Conservation (phyloP, 2,329 filamentous ascomycete species). For the Penicillium sp. region DNA sequence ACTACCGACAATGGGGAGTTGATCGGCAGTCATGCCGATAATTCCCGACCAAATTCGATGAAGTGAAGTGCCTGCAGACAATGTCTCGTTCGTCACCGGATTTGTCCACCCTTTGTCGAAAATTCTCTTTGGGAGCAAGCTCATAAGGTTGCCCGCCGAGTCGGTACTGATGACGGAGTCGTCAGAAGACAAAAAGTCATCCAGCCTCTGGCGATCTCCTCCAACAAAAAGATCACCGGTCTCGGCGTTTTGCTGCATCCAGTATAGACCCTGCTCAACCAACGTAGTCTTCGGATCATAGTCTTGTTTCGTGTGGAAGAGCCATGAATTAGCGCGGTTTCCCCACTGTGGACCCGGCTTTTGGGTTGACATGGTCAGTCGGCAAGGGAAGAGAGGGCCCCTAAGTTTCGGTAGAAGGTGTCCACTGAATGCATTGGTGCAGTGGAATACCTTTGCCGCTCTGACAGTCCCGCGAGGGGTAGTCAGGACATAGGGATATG, state of each 20-base stretch:
- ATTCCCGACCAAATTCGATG: constrained; percentile 39
- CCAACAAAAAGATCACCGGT: constrained; percentile 30
- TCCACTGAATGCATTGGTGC: not conserved
- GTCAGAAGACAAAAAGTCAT: constrained; percentile 23
- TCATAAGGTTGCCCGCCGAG: constrained; percentile 9
- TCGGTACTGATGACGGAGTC: constrained; percentile 18
- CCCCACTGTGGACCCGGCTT: constrained; percentile 23
- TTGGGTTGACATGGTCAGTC: constrained; percentile 47
- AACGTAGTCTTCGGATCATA: constrained; percentile 55
- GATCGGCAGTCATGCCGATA: constrained; percentile 35
- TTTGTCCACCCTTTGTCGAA: not conserved
- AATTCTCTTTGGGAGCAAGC: not conserved
- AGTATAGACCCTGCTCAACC: constrained; percentile 30
- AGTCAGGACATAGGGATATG: not conserved
- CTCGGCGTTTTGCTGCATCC: constrained; percentile 27
- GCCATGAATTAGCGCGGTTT: constrained; percentile 28
- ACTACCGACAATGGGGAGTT: constrained; percentile 37
- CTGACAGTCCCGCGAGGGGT: not conserved
- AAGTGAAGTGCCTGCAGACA: constrained; percentile 18
- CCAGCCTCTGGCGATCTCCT: constrained; percentile 20
- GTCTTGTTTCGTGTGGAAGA: constrained; percentile 42
- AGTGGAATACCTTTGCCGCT: not conserved
- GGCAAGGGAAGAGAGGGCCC: constrained; percentile 46
- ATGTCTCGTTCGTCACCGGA: not conserved
- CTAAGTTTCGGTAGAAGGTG: not conserved